Base-by-base conservation (phyloP, 495 filamentous ascomycete genomes). In the Penicillium daleae region DNA sequence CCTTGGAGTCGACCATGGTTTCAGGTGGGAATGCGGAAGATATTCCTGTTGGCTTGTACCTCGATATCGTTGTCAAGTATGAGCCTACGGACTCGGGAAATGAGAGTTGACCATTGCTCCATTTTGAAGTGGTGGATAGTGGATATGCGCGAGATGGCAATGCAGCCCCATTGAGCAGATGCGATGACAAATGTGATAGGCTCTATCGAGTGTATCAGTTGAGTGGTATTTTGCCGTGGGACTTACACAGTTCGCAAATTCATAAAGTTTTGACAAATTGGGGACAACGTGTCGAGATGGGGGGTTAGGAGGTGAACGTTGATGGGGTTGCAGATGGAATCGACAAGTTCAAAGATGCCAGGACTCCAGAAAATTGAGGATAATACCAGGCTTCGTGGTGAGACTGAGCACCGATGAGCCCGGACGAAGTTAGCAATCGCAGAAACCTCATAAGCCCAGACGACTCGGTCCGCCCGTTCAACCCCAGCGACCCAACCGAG, bases 361-460 rank as follows among this genome's bases (percentile, higher is more conserved):
- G n/a, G n/a, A n/a, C n/a, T n/a, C n/a, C n/a, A n/a, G n/a, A n/a
- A n/a, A n/a, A n/a, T n/a, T n/a, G n/a, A n/a, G n/a, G n/a, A n/a
- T n/a, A n/a, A n/a, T n/a, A n/a, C n/a, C n/a, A n/a, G n/a, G n/a
- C n/a, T n/a, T n/a, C n/a, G n/a, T n/a, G n/a, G n/a, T n/a, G n/a
- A n/a, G n/a, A n/a, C n/a, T n/a, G n/a, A n/a, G n/a, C n/a, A n/a
- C 61, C 68, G 55, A 54, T 27, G 62, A 40, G 50, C 29, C 60
- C 65, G 67, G 59, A n/a, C 64, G 56, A 71, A 19, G 37, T 67
- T 69, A 75, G 68, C 59, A 62, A 65, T 68, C 64, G 56, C 39
- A 58, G 8, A 39, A n/a, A 12, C 63, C 55, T 63, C n/a, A 63
- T 68, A 57, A 67, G 65, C 64, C 21, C 32, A 58, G 66, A 57